These are phyloP conservation scores for Ensete glaucum DNA, from an alignment of 176 grass and related monocot species.

Conservation along the genomic window DNA sequence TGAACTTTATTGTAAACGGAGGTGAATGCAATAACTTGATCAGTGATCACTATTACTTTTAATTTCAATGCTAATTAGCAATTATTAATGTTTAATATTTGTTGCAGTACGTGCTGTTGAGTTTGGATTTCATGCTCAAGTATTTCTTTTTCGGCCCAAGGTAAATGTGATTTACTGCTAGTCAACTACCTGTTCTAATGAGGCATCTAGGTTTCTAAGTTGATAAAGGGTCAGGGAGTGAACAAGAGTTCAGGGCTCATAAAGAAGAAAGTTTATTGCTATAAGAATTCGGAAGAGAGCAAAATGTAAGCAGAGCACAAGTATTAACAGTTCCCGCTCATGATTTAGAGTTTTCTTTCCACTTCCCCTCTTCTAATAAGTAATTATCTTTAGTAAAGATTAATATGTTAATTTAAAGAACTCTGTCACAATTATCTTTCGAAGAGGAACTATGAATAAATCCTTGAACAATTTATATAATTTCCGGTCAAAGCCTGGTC, in stretches of 20 bases:
- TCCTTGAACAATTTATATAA: background rate
- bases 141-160: slow-evolving; percentile 59
- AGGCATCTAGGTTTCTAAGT: background rate
- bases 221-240: background rate
- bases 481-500: background rate
- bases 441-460: background rate
- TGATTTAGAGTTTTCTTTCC: background rate
- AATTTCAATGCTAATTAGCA: background rate
- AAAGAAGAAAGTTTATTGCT: background rate
- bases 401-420: background rate
- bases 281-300: background rate
- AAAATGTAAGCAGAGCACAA: background rate
- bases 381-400: background rate
- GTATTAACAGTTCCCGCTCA: background rate
- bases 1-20: slow-evolving; percentile 80
- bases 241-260: background rate
- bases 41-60: slow-evolving; percentile 4
- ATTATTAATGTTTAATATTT: background rate
- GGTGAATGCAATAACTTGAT: slow-evolving; percentile 28
- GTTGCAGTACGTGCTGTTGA: slow-evolving; percentile 58
- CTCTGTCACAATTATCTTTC: background rate
- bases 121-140: slow-evolving; percentile 62
- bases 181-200: background rate
- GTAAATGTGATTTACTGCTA: slow-evolving; percentile 31
- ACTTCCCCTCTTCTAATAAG: background rate